Percentiles rank a stretch among this genome's conserved stretches.
Evolutionary conservation across 169 alveolate species (phyloP).

Genomic region (Toxoplasma gondii): DNA sequence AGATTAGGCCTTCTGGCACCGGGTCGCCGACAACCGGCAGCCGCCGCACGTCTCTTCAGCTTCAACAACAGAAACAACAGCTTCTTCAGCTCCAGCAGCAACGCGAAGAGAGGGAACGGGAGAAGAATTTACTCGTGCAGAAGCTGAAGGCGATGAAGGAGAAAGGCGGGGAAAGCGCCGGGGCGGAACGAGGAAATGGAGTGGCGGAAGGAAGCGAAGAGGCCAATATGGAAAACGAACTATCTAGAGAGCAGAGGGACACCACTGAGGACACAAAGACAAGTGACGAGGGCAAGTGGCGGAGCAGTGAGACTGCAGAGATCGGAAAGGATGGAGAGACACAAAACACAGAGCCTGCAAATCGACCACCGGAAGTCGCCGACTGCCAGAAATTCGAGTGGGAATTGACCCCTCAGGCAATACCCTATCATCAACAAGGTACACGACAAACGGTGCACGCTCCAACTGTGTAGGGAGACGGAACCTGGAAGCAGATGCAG

Average conservation of each 20-base stretch:
- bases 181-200: not conserved
- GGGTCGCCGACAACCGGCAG: not conserved
- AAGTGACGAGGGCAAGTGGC: not conserved
- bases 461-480: not conserved
- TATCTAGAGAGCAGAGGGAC: not conserved
- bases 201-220: not conserved
- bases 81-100: not conserved
- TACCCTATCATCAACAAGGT: slow-evolving; percentile 36
- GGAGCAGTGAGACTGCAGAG: not conserved
- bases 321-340: too few relatives aligned
- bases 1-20: not conserved
- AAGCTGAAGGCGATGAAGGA: slow-evolving; percentile 15
- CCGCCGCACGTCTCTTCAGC: slow-evolving; percentile 21
- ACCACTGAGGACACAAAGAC: not conserved
- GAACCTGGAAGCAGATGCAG: not conserved
- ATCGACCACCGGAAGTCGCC: not conserved
- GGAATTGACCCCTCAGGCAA: slow-evolving; percentile 3
- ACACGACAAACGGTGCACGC: not conserved
- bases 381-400: slow-evolving; percentile 25
- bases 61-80: not conserved
- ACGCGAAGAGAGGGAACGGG: not conserved
- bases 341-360: not conserved
- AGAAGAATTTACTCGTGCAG: not conserved
- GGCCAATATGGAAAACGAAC: not conserved
- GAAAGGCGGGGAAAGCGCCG: not conserved